Evolutionary conservation across 2,329 filamentous ascomycete genomes (phyloP).

Genomic region (Stachybotrys chartarum): DNA sequence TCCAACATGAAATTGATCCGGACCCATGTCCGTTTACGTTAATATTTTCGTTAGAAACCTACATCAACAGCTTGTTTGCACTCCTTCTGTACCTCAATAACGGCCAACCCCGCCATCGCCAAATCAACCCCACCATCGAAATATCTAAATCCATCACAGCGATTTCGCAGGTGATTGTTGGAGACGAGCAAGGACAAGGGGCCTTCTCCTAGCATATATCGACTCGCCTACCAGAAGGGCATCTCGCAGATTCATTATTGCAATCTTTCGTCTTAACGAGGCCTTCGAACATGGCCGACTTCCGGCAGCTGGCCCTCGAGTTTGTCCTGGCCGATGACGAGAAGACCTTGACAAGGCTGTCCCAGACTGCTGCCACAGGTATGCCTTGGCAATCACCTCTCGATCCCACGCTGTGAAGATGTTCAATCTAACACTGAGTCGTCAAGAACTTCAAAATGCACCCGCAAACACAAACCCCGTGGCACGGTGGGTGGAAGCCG

Average conservation of each 20-base stretch:
- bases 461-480: conserved; percentile 36
- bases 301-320: conserved; percentile 45
- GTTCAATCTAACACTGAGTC: not conserved
- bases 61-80: no score
- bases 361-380: conserved; percentile 39
- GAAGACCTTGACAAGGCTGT: conserved; percentile 29
- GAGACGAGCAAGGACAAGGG: not conserved
- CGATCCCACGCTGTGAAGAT: not conserved
- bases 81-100: not conserved
- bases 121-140: not conserved
- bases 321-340: conserved; percentile 47
- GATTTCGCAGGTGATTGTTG: not conserved
- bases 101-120: not conserved
- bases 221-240: not conserved
- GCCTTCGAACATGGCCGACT: conserved; percentile 34
- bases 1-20: no score
- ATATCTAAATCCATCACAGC: not conserved
- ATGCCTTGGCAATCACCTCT: not conserved
- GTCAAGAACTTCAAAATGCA: conserved; percentile 37
- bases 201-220: not conserved
- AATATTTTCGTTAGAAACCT: no score
- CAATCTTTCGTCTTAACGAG: no score
- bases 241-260: no score
- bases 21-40: no score
- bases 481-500: conserved; percentile 48